Percentiles rank a stretch among this genome's conserved stretches.
phyloP scores from a whole-genome alignment of 169 alveolate genomes.

The Eimeria tenella region DNA sequence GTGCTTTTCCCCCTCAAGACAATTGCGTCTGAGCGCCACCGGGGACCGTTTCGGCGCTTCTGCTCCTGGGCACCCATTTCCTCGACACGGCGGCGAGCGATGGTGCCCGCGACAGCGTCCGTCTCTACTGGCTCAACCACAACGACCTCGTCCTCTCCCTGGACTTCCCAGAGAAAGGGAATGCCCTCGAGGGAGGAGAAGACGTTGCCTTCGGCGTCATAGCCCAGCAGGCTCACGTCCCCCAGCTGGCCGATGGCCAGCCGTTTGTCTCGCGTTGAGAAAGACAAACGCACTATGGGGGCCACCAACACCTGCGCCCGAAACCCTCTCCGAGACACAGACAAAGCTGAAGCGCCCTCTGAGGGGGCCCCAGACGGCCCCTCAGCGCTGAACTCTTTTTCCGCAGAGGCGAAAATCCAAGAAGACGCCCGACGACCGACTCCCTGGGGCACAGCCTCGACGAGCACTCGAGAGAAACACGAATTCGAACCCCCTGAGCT shows the following conservation, averaged over 20 bases:
- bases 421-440: slow-evolving; percentile 43
- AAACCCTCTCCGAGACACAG: not conserved
- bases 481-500: not conserved
- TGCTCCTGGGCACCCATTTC: slow-evolving; percentile 8
- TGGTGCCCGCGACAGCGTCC: slow-evolving; percentile 75
- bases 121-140: slow-evolving; percentile 35
- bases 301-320: slow-evolving; percentile 74
- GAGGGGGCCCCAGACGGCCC: not conserved
- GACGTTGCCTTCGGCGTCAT: slow-evolving; percentile 74
- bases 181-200: slow-evolving; percentile 64
- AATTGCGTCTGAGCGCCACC: slow-evolving; percentile 54
- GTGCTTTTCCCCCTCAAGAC: slow-evolving; percentile 55
- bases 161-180: slow-evolving; percentile 58
- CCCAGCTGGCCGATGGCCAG: slow-evolving; percentile 74
- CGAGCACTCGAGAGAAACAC: slow-evolving; percentile 66
- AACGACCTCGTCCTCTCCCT: slow-evolving; percentile 28
- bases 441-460: slow-evolving; percentile 37
- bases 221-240: slow-evolving; percentile 68
- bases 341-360: not conserved
- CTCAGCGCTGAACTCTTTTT: slow-evolving; percentile 25
- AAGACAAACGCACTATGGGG: slow-evolving; percentile 56
- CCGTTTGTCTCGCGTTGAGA: slow-evolving; percentile 71
- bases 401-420: slow-evolving; percentile 69
- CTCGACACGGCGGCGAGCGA: slow-evolving; percentile 61
- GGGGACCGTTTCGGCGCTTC: not conserved